Base-by-base conservation (phyloP, 208 protist genomes). In the Trypanosoma brucei region DNA sequence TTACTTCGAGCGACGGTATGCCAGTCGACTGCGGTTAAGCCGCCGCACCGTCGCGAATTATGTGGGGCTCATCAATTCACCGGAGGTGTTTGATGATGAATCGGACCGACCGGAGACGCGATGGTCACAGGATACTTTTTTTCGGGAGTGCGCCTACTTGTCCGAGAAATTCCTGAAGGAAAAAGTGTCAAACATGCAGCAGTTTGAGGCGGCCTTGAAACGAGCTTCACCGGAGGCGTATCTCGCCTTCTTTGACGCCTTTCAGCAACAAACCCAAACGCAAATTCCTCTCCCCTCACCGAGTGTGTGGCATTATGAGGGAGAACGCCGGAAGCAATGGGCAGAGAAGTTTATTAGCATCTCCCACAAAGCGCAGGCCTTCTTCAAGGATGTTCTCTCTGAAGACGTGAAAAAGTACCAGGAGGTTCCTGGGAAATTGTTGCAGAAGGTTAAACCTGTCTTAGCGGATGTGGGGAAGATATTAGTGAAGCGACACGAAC, bases 271-370 rank as follows among this genome's bases (percentile, higher is more conserved):
- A 66, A 86, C 84, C 13, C 68, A 72, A 51, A 83, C 80, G n/a
- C 76, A 73, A 39, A 79, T 92, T 45, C 83, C 89, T 6, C 65
- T 95, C 11, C 86, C 89, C 1, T 78, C 76, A 13, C 81, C 86
- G 13, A 81, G 86, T 33, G 78, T 95, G 44, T 95, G 83, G 81
- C 68, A 84, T 40, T 88, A 91, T 56, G 89, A 93, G 62, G 79
- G 76, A 22, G 80, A 88, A 22, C 78, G 70, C 14, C 72, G 69
- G n/a, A 76, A 57, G 70, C 72, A 79, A 72, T 95, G 89, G 89
- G 82, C 73, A 36, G 82, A 85, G 60, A 74, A 63, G 64, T 95
- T 87, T 79, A 62, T 92, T 40, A 79, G 84, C 9, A 40, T 72
- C 55, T 74, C 76, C 56, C 78, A 75, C 6, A 79, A 70, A 0